Percentiles rank a stretch among this genome's conserved stretches.
Evolutionary conservation across 2,329 filamentous ascomycete species (phyloP).

Genomic region (Stagonosporopsis vannaccii): DNA sequence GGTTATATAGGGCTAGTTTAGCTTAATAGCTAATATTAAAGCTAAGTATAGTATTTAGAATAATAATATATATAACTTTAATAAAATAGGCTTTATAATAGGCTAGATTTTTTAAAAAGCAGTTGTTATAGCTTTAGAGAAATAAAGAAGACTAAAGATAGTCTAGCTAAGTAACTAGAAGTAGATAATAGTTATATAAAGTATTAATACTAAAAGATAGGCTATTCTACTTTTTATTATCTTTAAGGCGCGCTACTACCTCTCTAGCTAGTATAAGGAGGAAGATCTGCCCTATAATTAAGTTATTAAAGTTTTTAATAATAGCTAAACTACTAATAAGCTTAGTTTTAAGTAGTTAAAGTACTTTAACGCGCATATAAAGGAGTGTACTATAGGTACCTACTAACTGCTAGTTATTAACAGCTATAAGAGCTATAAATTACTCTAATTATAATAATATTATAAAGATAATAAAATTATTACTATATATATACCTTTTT

Average conservation of each 20-base stretch:
- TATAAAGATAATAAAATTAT: neutral
- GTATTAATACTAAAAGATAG: too few relatives aligned
- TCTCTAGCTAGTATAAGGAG: too few relatives aligned
- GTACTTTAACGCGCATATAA: neutral
- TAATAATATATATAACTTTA: too few relatives aligned
- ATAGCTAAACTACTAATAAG: neutral
- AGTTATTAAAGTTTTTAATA: neutral
- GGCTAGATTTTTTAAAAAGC: too few relatives aligned
- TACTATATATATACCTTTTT: too few relatives aligned
- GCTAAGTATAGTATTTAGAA: neutral
- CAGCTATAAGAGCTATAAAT: constrained; percentile 14
- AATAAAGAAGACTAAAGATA: too few relatives aligned
- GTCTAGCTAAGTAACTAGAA: too few relatives aligned
- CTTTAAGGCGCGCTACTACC: too few relatives aligned
- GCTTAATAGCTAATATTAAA: neutral
- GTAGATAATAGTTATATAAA: too few relatives aligned
- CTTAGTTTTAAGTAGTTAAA: neutral
- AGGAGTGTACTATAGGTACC: neutral
- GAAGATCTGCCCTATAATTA: neutral
- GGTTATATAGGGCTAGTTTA: constrained; percentile 1
- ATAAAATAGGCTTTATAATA: too few relatives aligned
- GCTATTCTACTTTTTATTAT: too few relatives aligned
- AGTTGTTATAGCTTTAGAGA: too few relatives aligned
- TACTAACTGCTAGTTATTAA: neutral
- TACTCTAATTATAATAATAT: neutral